Evolutionary conservation across 1,284 basidiomycete species (phyloP), one percentile per base, ranked within the genome.

Genomic region (Leccinum angustisporum): DNA sequence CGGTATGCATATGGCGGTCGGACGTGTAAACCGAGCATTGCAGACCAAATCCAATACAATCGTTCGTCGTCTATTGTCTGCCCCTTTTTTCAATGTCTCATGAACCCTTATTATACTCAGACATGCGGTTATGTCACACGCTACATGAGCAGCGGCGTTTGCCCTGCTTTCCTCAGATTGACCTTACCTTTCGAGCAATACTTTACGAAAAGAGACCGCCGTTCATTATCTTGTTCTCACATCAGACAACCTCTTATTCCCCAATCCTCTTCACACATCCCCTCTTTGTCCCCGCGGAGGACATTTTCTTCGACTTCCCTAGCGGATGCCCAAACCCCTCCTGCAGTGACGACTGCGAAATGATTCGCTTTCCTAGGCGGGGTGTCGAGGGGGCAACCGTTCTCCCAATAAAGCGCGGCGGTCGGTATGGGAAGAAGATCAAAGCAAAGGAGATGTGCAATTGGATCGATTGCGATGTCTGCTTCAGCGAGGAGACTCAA

Each of bases 111-210:
- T 25, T 25, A 50, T 57, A n/a, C 56, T 50, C 62, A 89, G 87
- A 90, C 69, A 87, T 87, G 79, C 84, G 84, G 21, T 73, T 90
- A 52, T 83, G 79, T 60, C 86, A 89, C 67, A 82, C 83, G 6
- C 78, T 90, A 56, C 80, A 85, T 63, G 82, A 83, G 51, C 86
- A 88, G 66, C 82, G 83, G 51, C 83, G 88, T 14, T 86, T 83
- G 5, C 88, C 88, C 0, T 90, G 88, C 72, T 89, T 90, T 72
- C 88, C 88, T 5, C 88, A 90, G 73, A 87, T 90, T 72, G 88
- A 90, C 74, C 81, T 90, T 63, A 84, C 84, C 18, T 79, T 90
- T 57, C 86, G 88, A 53, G 87, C 88, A 21, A 85, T 90, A 66
- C 77, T 90, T 2, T 80, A 85, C 73, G 88, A 90, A 73, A 89